Percentiles rank a stretch among this genome's conserved stretches.
These are phyloP conservation scores for Ophioceras dolichostomum DNA, from an alignment of 2,329 filamentous ascomycete genomes.

Conservation along the genomic window DNA sequence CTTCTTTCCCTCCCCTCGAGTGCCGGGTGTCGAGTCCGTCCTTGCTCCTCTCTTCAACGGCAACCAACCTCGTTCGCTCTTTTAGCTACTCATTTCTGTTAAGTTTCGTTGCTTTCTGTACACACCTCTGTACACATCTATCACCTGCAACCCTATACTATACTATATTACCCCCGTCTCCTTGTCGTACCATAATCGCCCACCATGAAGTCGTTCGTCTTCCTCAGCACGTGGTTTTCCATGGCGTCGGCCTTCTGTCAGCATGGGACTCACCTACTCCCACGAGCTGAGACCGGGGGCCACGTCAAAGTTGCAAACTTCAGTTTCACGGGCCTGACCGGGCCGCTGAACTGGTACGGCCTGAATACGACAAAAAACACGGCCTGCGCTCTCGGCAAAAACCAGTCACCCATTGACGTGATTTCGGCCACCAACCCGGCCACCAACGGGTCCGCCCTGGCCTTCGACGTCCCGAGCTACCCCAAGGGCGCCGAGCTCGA, in stretches of 20 bases:
- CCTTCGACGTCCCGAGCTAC: slow-evolving; percentile 21
- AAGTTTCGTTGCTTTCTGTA: no score
- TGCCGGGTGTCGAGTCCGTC: no score
- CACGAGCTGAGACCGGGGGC: slow-evolving; percentile 15
- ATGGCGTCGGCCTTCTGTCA: slow-evolving; percentile 14
- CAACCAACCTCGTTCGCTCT: no score
- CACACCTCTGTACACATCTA: neutral
- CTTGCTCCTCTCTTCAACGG: no score
- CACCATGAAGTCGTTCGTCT: neutral
- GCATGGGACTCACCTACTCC: slow-evolving; percentile 22
- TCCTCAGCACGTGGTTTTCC: slow-evolving; percentile 1
- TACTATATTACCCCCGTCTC: no score
- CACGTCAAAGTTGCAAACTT: slow-evolving; percentile 19
- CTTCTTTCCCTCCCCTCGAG: no score
- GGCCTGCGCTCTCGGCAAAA: slow-evolving; percentile 31
- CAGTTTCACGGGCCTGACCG: slow-evolving; percentile 26
- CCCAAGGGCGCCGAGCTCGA: slow-evolving; percentile 28
- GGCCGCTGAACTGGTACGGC: slow-evolving; percentile 40
- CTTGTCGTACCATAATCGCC: no score
- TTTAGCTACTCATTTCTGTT: no score
- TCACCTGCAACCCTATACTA: neutral
- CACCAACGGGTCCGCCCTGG: slow-evolving; percentile 11
- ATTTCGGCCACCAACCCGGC: slow-evolving; percentile 10
- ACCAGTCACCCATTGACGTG: slow-evolving; percentile 46
- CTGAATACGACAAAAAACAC: slow-evolving; percentile 27